These are phyloP conservation scores for Ordospora colligata DNA, from an alignment of 371 early-diverging fungal species.

Conservation along the genomic window DNA sequence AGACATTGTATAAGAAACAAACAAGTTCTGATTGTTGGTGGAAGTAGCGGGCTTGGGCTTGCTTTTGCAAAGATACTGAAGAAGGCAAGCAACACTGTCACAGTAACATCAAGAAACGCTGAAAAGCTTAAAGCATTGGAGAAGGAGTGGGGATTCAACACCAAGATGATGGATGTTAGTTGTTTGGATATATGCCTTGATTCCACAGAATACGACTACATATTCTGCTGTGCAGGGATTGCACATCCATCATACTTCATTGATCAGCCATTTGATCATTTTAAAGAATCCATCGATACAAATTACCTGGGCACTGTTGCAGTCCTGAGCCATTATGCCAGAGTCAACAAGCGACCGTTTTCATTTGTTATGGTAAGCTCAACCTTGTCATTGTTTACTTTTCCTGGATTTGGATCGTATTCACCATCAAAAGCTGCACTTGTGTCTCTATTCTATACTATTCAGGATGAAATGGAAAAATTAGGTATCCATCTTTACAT, in stretches of 20 bases:
- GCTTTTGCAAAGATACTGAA: constrained; percentile 68
- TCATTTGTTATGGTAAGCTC: constrained; percentile 70
- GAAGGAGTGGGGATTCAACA: background rate
- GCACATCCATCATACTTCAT: constrained; percentile 68
- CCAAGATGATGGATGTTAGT: constrained; percentile 26
- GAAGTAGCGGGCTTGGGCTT: constrained; percentile 78
- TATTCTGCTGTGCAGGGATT: constrained; percentile 72
- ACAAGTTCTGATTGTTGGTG: constrained; percentile 78
- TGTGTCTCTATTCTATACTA: constrained; percentile 64
- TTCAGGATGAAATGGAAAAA: constrained; percentile 67
- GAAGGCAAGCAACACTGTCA: constrained; percentile 70
- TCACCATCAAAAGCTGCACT: constrained; percentile 73
- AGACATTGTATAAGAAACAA: constrained; percentile 26
- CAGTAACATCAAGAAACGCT: constrained; percentile 71
- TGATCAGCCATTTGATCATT: constrained; percentile 65
- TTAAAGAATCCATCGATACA: constrained; percentile 65
- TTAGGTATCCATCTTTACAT: constrained; percentile 68
- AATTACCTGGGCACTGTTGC: constrained; percentile 74
- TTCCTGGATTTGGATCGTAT: constrained; percentile 73
- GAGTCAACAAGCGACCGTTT: constrained; percentile 64
- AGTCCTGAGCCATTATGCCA: constrained; percentile 65
- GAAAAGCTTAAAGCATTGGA: constrained; percentile 61
- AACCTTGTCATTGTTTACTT: constrained; percentile 64
- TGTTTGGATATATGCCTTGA: background rate
- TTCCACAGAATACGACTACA: constrained; percentile 62